Evolutionary conservation across 208 protist genomes (phyloP), one percentile per base, ranked within the genome.

Genomic region (Vickermania spadyakhi): DNA sequence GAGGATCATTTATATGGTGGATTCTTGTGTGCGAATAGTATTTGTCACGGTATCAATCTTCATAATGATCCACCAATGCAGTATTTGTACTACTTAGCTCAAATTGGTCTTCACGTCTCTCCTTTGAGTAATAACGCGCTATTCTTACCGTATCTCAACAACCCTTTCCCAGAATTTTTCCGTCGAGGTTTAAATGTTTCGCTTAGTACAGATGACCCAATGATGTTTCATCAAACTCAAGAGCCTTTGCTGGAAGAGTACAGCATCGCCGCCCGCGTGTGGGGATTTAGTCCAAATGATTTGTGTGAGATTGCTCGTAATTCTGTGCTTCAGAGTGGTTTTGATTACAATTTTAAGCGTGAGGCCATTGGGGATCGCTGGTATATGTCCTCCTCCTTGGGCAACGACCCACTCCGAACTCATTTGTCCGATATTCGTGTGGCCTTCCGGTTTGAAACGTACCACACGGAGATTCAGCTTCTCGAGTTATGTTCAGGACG

Each of bases 91-190:
- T 99, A 99, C 80, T 75, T 99, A 1, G 71, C 80, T 23, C 98
- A 99, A 76, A 92, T 99, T 68, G 97, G 97, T 31, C 73, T 99
- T n/a, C 94, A 98, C 41, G 89, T 99, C 54, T 99, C 97, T 23
- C 98, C 98, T n/a, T 78, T 99, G 21, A 98, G 92, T 81, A 99
- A 99, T 79, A 99, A 99, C 82, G 86, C 93, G 4, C 86, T 99
- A 3, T 99, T 99, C 69, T 68, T 99, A 27, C 75, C 86, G n/a
- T 99, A 99, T 69, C 51, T 97, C 29, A 91, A 90, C 58, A 98
- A 98, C 71, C 97, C 97, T 22, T 99, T 99, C 68, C 92, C 92
- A 1, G 75, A 84, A 57, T 98, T 98, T 69, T 99, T 99, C 73
- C 74, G 78, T 2, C 77, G 91, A 54, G 97, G 98, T 21, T 70